phyloP scores from a whole-genome alignment of 768 basidiomycete species.

The Mycena venus region DNA sequence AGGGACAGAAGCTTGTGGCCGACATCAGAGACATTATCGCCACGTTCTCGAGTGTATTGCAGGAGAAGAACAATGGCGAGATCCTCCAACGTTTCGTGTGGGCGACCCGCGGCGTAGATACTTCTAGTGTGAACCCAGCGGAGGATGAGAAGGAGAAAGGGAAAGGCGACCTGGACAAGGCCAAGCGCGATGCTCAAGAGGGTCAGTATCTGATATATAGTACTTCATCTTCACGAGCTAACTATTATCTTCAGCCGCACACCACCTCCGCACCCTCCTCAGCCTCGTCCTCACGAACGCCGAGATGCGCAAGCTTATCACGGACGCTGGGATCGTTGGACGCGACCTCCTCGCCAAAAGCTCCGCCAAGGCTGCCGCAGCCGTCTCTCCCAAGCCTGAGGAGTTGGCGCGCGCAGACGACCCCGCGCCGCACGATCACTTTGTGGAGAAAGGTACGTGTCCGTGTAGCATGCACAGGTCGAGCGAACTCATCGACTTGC shows the following conservation, averaged over 20 bases:
- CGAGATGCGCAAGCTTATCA: conserved; percentile 90
- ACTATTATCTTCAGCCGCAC: conserved; percentile 67
- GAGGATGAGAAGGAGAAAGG: conserved; percentile 43
- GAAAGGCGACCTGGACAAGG: conserved; percentile 35
- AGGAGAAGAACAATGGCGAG: conserved; percentile 91
- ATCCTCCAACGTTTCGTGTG: conserved; percentile 93
- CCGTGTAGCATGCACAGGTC: neutral
- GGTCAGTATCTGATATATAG: conserved; percentile 55
- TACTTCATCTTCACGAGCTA: conserved; percentile 1
- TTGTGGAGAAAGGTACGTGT: conserved; percentile 62
- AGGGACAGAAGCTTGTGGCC: conserved; percentile 81
- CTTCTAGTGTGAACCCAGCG: conserved; percentile 38
- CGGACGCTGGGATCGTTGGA: conserved; percentile 82
- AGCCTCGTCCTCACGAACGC: conserved; percentile 93
- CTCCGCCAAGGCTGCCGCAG: conserved; percentile 77
- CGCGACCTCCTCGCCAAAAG: conserved; percentile 87
- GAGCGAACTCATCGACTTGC: conserved; percentile 33
- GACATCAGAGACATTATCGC: conserved; percentile 87
- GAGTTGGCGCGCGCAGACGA: conserved; percentile 76
- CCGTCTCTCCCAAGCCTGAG: conserved; percentile 76
- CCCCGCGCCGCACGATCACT: conserved; percentile 76
- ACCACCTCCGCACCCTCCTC: conserved; percentile 90
- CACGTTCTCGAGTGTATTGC: conserved; percentile 71
- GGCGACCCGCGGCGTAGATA: conserved; percentile 73
- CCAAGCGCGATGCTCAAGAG: conserved; percentile 68